These are phyloP conservation scores for Anthostomella pinea DNA, from an alignment of 2,329 filamentous ascomycete species.

Conservation along the genomic window DNA sequence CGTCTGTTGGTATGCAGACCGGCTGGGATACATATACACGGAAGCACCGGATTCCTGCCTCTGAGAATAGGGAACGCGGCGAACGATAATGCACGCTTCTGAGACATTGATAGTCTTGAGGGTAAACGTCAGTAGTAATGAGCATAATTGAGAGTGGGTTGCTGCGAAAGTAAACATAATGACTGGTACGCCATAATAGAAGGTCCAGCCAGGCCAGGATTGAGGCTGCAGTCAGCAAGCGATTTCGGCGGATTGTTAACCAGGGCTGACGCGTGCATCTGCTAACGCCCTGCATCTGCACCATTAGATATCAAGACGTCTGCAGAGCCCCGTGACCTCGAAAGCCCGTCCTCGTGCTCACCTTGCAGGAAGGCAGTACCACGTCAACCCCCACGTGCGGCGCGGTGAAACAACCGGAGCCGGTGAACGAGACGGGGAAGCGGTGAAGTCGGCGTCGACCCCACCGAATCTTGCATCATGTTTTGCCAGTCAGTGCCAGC, in stretches of 20 bases:
- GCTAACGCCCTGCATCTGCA: too few relatives aligned
- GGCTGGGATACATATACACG: too few relatives aligned
- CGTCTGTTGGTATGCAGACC: too few relatives aligned
- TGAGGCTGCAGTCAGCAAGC: slow-evolving; percentile 13
- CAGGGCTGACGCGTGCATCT: slow-evolving; percentile 15
- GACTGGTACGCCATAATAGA: slow-evolving; percentile 9
- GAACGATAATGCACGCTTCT: too few relatives aligned
- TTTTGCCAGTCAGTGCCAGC: too few relatives aligned
- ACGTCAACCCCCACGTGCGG: slow-evolving; percentile 26
- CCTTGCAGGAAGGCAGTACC: slow-evolving; percentile 12
- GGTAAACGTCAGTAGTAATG: too few relatives aligned
- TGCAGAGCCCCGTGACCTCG: slow-evolving; percentile 26
- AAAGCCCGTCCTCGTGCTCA: slow-evolving; percentile 11
- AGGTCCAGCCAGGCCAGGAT: slow-evolving; percentile 3
- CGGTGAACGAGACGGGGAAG: slow-evolving; percentile 21
- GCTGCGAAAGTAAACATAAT: slow-evolving; percentile 8
- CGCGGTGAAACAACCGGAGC: slow-evolving; percentile 25
- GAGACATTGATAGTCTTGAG: too few relatives aligned
- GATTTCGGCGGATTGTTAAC: slow-evolving; percentile 4
- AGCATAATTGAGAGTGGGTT: slow-evolving; percentile 5
- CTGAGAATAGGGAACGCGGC: too few relatives aligned
- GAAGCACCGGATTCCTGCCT: too few relatives aligned
- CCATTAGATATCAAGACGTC: slow-evolving; percentile 25
- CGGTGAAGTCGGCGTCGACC: slow-evolving; percentile 20
- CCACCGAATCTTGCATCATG: slow-evolving; percentile 16